A percentile compares a stretch with the other conserved stretches of the same genome.
phyloP scores from a whole-genome alignment of 1,139 yeast genomes.

The Wickerhamomyces sp. region DNA sequence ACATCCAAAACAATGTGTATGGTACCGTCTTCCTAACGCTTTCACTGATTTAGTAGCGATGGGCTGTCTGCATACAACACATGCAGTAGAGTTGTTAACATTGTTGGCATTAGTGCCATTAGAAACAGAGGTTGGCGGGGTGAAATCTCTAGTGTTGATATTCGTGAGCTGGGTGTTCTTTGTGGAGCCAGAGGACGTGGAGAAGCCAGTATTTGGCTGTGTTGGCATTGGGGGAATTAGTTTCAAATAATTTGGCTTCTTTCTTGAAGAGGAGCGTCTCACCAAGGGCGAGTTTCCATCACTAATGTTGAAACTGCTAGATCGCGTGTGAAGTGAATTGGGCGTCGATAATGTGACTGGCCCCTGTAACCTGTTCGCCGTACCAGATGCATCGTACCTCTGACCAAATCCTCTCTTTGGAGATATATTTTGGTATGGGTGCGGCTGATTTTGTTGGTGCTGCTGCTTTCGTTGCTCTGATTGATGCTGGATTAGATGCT shows the following conservation, averaged over 20 bases:
- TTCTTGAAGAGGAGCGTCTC: conserved; percentile 6
- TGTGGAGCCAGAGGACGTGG: not conserved
- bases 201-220: not conserved
- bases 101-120: conserved; percentile 23
- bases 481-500: too few relatives aligned
- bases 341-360: conserved; percentile 1
- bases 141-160: not conserved
- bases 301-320: conserved; percentile 4
- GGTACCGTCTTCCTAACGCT: conserved; percentile 76
- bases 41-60: conserved; percentile 82
- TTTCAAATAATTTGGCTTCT: conserved; percentile 14
- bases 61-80: conserved; percentile 59
- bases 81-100: conserved; percentile 22
- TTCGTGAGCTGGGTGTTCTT: not conserved
- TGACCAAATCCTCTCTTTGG: too few relatives aligned
- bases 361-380: not conserved
- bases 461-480: too few relatives aligned
- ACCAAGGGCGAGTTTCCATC: conserved; percentile 1
- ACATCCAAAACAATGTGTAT: conserved; percentile 84
- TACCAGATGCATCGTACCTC: not conserved
- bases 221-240: conserved; percentile 21
- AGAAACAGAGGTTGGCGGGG: conserved; percentile 7
- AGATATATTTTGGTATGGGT: too few relatives aligned
- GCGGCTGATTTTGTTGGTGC: too few relatives aligned
- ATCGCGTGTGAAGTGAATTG: conserved; percentile 5